Evolutionary conservation across 23 red algal species (phyloP).

Genomic region (Gracilaria gracilis): DNA sequence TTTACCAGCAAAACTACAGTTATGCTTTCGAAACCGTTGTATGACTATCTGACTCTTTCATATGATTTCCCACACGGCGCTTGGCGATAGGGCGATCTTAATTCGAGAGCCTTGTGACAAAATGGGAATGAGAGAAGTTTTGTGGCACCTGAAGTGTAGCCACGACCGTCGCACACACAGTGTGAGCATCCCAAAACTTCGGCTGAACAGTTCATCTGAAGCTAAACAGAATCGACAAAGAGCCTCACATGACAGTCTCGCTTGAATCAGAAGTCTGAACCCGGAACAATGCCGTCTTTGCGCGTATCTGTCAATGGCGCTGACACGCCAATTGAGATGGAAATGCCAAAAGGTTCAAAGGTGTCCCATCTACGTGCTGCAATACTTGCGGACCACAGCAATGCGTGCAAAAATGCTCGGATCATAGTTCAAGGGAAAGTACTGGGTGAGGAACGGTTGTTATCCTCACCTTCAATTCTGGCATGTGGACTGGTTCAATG

Average conservation of each 20-base stretch:
- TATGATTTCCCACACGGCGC: slow-evolving; percentile 10
- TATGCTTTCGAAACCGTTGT: too few species aligned
- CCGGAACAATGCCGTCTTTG: slow-evolving; percentile 18
- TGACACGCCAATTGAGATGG: slow-evolving; percentile 8
- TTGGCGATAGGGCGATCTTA: not conserved
- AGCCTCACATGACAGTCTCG: not conserved
- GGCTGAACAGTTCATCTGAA: not conserved
- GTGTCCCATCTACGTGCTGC: slow-evolving; percentile 16
- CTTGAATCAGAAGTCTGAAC: not conserved
- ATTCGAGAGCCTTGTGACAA: slow-evolving; percentile 19
- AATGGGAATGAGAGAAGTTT: not conserved
- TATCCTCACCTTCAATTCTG: slow-evolving; percentile 33
- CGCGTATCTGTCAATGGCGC: slow-evolving; percentile 21
- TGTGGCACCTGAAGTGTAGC: not conserved
- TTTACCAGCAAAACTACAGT: not conserved
- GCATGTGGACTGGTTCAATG: slow-evolving; percentile 33
- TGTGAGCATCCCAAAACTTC: not conserved
- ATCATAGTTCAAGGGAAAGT: slow-evolving; percentile 28
- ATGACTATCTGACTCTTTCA: too few species aligned
- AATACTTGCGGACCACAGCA: not conserved
- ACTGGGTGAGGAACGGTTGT: not conserved
- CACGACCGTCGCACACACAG: not conserved
- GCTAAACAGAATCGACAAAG: not conserved
- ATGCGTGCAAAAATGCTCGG: not conserved
- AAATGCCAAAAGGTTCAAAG: slow-evolving; percentile 8